These are phyloP conservation scores for Quercus dentata DNA, from an alignment of 306 rosid genomes.

Conservation along the genomic window DNA sequence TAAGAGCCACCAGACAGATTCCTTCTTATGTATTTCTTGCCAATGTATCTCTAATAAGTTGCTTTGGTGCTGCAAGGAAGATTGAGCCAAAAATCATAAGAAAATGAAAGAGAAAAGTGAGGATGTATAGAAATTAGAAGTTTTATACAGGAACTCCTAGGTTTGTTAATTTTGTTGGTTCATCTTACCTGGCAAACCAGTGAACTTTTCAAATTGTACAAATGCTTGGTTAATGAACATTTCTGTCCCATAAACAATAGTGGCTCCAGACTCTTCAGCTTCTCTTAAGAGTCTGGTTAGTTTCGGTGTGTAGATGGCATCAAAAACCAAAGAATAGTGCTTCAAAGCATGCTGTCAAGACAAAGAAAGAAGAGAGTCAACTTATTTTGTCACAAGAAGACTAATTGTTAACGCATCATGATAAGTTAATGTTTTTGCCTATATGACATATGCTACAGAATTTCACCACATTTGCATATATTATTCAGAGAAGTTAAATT, in stretches of 20 bases:
- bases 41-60: slow-evolving; percentile 45
- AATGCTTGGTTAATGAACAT: slow-evolving; percentile 74
- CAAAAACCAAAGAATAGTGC: slow-evolving; percentile 61
- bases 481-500: neutral
- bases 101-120: neutral
- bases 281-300: slow-evolving; percentile 65
- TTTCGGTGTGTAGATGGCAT: slow-evolving; percentile 66
- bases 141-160: neutral
- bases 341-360: slow-evolving; percentile 48
- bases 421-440: neutral
- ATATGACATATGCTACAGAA: neutral
- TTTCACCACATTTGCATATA: neutral
- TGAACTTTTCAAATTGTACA: slow-evolving; percentile 56
- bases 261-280: slow-evolving; percentile 57
- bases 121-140: neutral
- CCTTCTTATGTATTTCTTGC: slow-evolving; percentile 30
- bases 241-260: slow-evolving; percentile 54
- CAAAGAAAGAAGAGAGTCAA: neutral
- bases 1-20: neutral
- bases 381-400: neutral
- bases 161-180: neutral
- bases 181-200: slow-evolving; percentile 53
- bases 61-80: slow-evolving; percentile 54
- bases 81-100: neutral
- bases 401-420: neutral